Conservation (phyloP, 129 eudicot species). For the Centella asiatica region DNA sequence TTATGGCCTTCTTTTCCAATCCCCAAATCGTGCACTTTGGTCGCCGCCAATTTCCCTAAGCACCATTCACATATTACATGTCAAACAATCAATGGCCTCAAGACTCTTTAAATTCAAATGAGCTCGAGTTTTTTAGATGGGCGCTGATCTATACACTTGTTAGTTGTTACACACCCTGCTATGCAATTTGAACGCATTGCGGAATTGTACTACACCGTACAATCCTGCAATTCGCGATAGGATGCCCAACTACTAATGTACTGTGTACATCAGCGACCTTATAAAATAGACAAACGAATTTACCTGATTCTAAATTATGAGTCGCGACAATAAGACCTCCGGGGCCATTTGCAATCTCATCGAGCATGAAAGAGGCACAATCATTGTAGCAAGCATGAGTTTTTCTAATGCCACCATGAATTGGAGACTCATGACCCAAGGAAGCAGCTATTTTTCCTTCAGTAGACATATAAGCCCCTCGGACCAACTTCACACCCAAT, state of each 20-base stretch:
- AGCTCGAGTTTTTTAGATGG: too few relatives aligned
- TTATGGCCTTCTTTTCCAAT: conserved; percentile 46
- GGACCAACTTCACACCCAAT: conserved; percentile 77
- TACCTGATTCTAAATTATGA: conserved; percentile 94
- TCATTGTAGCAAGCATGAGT: conserved; percentile 67
- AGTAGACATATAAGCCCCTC: conserved; percentile 90
- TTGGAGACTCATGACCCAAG: conserved; percentile 61
- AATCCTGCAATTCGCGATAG: too few relatives aligned
- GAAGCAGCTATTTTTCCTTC: conserved; percentile 52
- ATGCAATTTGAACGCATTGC: too few relatives aligned
- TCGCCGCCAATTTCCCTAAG: conserved; percentile 61
- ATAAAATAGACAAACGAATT: neutral
- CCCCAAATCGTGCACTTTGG: conserved; percentile 62
- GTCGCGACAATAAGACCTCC: conserved; percentile 82
- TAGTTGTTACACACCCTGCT: too few relatives aligned
- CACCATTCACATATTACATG: neutral
- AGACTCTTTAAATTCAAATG: neutral
- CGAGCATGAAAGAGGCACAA: conserved; percentile 76
- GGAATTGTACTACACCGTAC: too few relatives aligned
- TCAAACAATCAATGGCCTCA: conserved; percentile 1
- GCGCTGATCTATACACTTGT: too few relatives aligned
- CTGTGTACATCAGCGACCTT: too few relatives aligned
- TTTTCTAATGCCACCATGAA: conserved; percentile 45
- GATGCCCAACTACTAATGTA: too few relatives aligned
- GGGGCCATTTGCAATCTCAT: conserved; percentile 58